Evolutionary conservation across 2,329 filamentous ascomycete genomes (phyloP).

Genomic region (Calonectria naviculata): DNA sequence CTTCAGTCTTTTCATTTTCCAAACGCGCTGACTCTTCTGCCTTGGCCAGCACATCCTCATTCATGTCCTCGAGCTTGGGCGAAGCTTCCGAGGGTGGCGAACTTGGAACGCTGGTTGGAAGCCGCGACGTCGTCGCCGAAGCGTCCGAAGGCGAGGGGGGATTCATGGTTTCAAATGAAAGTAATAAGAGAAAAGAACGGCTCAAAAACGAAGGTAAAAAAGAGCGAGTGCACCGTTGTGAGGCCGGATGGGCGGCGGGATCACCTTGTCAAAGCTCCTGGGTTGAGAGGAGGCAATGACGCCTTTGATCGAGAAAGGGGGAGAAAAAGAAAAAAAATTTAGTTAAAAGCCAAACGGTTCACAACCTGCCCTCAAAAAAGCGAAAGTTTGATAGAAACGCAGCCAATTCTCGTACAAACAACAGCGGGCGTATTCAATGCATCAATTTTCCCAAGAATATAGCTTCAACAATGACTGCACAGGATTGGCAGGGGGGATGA

Average conservation of each 20-base stretch:
- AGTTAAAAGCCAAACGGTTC: background rate
- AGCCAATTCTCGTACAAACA: background rate
- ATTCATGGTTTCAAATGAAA: slow-evolving; percentile 39
- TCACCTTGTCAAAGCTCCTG: background rate
- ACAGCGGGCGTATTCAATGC: slow-evolving; percentile 2
- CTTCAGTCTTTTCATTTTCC: slow-evolving; percentile 61
- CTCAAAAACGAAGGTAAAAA: background rate
- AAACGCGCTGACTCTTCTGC: slow-evolving; percentile 50
- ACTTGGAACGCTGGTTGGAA: slow-evolving; percentile 50
- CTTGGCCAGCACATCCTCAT: slow-evolving; percentile 44
- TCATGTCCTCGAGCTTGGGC: slow-evolving; percentile 29
- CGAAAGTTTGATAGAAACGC: background rate
- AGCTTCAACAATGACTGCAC: slow-evolving; percentile 10
- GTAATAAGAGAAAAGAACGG: background rate
- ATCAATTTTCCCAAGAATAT: slow-evolving; percentile 19
- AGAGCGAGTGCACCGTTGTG: background rate
- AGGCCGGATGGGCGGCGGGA: slow-evolving; percentile 15
- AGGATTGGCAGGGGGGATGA: slow-evolving; percentile 1
- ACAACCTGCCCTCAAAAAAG: background rate
- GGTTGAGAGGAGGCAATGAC: slow-evolving; percentile 32
- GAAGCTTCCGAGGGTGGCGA: slow-evolving; percentile 47
- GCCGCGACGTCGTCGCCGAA: slow-evolving; percentile 39
- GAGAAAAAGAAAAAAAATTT: slow-evolving; percentile 16
- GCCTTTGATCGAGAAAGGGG: slow-evolving; percentile 29
- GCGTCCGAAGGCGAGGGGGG: slow-evolving; percentile 44